Conservation (phyloP, 1,139 yeast species). For the Zygosaccharomyces sapae region DNA sequence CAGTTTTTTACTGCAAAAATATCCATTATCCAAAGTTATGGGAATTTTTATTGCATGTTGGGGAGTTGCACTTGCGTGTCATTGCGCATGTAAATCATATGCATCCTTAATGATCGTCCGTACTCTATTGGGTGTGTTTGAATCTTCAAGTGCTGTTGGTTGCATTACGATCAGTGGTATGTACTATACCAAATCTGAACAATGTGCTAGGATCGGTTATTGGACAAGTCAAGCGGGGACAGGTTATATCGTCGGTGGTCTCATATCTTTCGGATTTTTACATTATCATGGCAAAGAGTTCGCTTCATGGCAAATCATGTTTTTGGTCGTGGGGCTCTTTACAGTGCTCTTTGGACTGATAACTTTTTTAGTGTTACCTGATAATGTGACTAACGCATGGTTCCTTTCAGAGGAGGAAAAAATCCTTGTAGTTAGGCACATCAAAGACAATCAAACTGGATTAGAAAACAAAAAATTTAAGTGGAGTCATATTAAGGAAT, state of each 20-base stretch:
- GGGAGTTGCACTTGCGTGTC: conserved; percentile 50
- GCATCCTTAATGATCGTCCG: conserved; percentile 50
- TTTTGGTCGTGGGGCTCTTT: conserved; percentile 47
- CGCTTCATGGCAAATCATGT: conserved; percentile 49
- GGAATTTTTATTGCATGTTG: conserved; percentile 46
- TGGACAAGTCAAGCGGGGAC: conserved; percentile 46
- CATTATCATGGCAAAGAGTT: conserved; percentile 35
- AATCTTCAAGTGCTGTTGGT: conserved; percentile 56
- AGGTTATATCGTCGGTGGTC: conserved; percentile 53
- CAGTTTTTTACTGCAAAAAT: conserved; percentile 47
- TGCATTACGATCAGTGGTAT: conserved; percentile 54
- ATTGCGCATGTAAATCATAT: conserved; percentile 46
- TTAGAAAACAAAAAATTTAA: conserved; percentile 55
- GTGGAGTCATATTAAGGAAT: conserved; percentile 47
- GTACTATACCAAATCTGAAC: conserved; percentile 52
- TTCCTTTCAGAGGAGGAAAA: conserved; percentile 50
- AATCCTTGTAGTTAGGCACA: conserved; percentile 47
- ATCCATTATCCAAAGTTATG: conserved; percentile 52
- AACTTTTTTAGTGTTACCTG: conserved; percentile 47
- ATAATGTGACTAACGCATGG: conserved; percentile 52
- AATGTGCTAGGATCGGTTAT: conserved; percentile 49
- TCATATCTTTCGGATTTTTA: conserved; percentile 50
- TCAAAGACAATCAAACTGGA: conserved; percentile 49
- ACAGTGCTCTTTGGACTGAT: conserved; percentile 49
- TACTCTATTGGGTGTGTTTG: conserved; percentile 52